A percentile compares a stretch with the other conserved stretches of the same genome.
These are phyloP conservation scores for Onygenales sp. DNA, from an alignment of 2,329 filamentous ascomycete species.

Conservation along the genomic window DNA sequence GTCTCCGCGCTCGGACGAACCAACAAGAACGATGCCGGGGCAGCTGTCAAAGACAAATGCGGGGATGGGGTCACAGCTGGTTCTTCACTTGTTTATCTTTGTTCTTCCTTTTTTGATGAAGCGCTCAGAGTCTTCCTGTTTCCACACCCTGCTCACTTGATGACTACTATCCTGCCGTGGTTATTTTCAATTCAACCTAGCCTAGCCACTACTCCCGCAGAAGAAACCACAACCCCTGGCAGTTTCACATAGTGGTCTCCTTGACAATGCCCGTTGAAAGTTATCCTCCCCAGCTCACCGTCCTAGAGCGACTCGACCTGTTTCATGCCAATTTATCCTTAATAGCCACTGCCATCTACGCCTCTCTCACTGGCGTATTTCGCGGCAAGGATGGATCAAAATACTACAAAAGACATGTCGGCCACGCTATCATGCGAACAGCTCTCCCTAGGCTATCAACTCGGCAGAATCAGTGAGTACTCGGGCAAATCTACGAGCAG, in stretches of 20 bases:
- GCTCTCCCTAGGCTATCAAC: conserved; percentile 15
- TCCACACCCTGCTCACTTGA: too few relatives aligned
- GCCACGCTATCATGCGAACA: conserved; percentile 21
- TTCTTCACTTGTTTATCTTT: too few relatives aligned
- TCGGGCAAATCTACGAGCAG: background rate
- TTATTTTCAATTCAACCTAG: too few relatives aligned
- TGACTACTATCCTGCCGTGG: too few relatives aligned
- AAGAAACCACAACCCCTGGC: too few relatives aligned
- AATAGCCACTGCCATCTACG: conserved; percentile 18
- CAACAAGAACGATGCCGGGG: too few relatives aligned
- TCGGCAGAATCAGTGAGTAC: conserved; percentile 25
- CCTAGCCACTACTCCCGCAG: too few relatives aligned
- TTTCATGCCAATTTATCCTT: conserved; percentile 19
- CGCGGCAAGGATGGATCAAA: conserved; percentile 28
- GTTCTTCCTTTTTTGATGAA: too few relatives aligned
- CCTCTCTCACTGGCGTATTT: conserved; percentile 27
- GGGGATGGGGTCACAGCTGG: too few relatives aligned
- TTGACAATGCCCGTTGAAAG: conserved; percentile 4
- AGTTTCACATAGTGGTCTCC: background rate
- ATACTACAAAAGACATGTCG: conserved; percentile 26
- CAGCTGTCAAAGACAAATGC: too few relatives aligned
- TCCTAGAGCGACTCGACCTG: conserved; percentile 27
- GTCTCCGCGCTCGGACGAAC: too few relatives aligned
- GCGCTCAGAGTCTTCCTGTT: too few relatives aligned
- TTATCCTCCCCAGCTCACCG: conserved; percentile 18